A percentile compares a stretch with the other conserved stretches of the same genome.
phyloP scores from a whole-genome alignment of 306 rosid genomes.

The Clitoria ternatea region DNA sequence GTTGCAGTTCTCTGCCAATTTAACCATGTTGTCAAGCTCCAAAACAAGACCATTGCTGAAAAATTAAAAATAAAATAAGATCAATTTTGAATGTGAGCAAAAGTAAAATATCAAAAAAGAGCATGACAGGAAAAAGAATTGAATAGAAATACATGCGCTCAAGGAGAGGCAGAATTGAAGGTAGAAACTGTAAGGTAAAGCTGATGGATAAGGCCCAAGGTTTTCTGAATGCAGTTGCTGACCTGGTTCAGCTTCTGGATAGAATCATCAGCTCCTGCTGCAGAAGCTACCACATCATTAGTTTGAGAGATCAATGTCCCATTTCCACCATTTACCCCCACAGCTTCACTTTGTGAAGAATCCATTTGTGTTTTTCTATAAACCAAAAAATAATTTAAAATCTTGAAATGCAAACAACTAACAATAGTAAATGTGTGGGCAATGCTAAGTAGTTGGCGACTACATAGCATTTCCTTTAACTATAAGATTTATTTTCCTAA shows the following conservation, averaged over 20 bases:
- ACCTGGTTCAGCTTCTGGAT: constrained; percentile 67
- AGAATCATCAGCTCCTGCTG: constrained; percentile 45
- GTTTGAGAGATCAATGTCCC: constrained; percentile 38
- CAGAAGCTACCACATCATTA: constrained; percentile 33
- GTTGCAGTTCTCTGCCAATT: too few species aligned
- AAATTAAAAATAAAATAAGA: too few species aligned
- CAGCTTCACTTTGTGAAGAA: constrained; percentile 37
- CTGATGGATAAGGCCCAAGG: constrained; percentile 70
- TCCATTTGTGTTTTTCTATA: constrained; percentile 38
- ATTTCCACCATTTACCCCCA: constrained; percentile 40
- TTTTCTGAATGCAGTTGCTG: constrained; percentile 66
- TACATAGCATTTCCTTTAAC: neutral
- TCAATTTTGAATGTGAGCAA: too few species aligned
- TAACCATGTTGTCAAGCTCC: too few species aligned
- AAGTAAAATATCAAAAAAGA: too few species aligned
- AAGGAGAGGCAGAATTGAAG: constrained; percentile 62
- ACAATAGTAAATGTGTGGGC: neutral
- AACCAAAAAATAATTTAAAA: neutral
- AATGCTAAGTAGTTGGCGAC: neutral
- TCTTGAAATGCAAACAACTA: neutral
- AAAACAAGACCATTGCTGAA: too few species aligned
- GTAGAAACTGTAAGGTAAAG: constrained; percentile 72
- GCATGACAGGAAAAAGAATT: neutral
- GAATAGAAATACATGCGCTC: constrained; percentile 55
- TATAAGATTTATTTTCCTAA: too few species aligned